A percentile compares a stretch with the other conserved stretches of the same genome.
Evolutionary conservation across 1,139 yeast species (phyloP).

Genomic region (Protomyces inundatus): DNA sequence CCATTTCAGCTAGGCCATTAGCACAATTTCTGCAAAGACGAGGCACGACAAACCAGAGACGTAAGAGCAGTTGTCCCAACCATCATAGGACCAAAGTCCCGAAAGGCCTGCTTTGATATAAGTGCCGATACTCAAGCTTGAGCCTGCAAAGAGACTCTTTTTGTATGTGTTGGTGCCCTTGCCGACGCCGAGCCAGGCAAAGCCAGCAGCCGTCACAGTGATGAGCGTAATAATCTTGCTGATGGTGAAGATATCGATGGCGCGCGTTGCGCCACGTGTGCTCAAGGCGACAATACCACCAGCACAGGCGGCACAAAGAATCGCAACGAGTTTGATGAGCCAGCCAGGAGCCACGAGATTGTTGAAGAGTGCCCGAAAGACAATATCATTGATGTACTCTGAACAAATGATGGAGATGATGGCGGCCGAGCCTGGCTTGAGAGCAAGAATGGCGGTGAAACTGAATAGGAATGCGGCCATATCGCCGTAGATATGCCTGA

Average conservation of each 20-base stretch:
- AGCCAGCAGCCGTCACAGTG: conserved; percentile 39
- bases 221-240: conserved; percentile 39
- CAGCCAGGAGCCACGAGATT: conserved; percentile 8
- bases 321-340: conserved; percentile 34
- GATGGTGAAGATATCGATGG: conserved; percentile 40
- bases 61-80: conserved; percentile 42
- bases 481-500: conserved; percentile 42
- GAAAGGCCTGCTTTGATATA: conserved; percentile 44
- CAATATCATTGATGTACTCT: conserved; percentile 38
- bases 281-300: conserved; percentile 30
- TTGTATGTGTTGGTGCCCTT: conserved; percentile 35
- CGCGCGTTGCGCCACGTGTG: conserved; percentile 39
- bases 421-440: conserved; percentile 45
- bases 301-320: conserved; percentile 29
- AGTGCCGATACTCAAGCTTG: conserved; percentile 37
- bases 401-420: conserved; percentile 44
- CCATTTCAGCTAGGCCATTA: conserved; percentile 1
- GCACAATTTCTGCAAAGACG: background rate
- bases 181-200: conserved; percentile 35
- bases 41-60: background rate
- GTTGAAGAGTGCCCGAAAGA: conserved; percentile 12
- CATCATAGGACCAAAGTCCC: conserved; percentile 46
- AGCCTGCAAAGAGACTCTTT: conserved; percentile 36
- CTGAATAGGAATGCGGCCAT: conserved; percentile 42
- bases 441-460: conserved; percentile 42